A percentile compares a stretch with the other conserved stretches of the same genome.
Evolutionary conservation across 2,329 filamentous ascomycete species (phyloP).

Genomic region (Ambrosiella beaveri): DNA sequence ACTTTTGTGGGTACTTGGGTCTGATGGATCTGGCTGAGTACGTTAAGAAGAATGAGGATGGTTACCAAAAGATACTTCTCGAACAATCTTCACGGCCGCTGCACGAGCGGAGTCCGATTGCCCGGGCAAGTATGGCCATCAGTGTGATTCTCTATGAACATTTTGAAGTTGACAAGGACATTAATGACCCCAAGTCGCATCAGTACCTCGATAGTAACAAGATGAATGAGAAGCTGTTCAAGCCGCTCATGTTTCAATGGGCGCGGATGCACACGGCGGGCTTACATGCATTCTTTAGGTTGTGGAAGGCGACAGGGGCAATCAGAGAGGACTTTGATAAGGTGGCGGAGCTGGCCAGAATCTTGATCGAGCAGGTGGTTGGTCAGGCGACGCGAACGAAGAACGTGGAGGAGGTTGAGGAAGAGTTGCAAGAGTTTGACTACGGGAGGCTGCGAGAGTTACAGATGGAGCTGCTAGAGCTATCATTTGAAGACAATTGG

Average conservation of each 20-base stretch:
- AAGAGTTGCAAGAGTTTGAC: slow-evolving; percentile 73
- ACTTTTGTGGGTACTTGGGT: slow-evolving; percentile 69
- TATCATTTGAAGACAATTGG: slow-evolving; percentile 91
- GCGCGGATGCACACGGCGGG: slow-evolving; percentile 73
- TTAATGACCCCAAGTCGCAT: slow-evolving; percentile 64
- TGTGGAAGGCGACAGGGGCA: slow-evolving; percentile 85
- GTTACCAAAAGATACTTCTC: slow-evolving; percentile 77
- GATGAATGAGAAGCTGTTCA: slow-evolving; percentile 73
- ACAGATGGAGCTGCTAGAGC: slow-evolving; percentile 83
- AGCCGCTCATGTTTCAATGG: slow-evolving; percentile 82
- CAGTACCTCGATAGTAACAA: slow-evolving; percentile 56
- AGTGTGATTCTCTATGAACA: slow-evolving; percentile 86
- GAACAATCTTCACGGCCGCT: slow-evolving; percentile 66
- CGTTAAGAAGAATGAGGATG: slow-evolving; percentile 78
- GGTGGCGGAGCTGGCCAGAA: slow-evolving; percentile 76
- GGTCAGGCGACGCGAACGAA: slow-evolving; percentile 67
- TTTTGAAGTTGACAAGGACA: slow-evolving; percentile 78
- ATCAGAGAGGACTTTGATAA: slow-evolving; percentile 81
- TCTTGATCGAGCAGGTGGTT: slow-evolving; percentile 77
- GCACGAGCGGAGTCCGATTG: slow-evolving; percentile 67
- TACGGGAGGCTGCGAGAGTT: slow-evolving; percentile 60
- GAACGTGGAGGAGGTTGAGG: slow-evolving; percentile 73
- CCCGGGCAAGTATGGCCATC: slow-evolving; percentile 68
- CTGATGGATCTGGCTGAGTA: slow-evolving; percentile 97
- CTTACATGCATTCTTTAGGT: slow-evolving; percentile 68